These are phyloP conservation scores for Euphorbia celastroides DNA, from an alignment of 441 rosid species.

Conservation along the genomic window DNA sequence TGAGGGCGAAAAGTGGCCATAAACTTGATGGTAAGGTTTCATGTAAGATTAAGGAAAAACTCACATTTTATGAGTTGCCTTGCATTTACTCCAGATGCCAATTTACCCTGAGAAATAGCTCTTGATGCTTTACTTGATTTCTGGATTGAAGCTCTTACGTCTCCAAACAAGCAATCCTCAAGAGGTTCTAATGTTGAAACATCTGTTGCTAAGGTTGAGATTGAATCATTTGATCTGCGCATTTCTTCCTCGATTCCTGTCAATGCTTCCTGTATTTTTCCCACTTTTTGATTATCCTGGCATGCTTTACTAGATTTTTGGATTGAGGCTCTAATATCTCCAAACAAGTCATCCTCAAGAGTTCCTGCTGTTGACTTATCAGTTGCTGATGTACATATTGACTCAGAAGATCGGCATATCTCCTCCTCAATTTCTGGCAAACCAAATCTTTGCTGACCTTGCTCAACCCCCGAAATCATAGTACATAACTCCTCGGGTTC, in stretches of 20 bases:
- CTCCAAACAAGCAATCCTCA: constrained; percentile 58
- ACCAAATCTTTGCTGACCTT: constrained; percentile 29
- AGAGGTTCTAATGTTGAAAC: constrained; percentile 41
- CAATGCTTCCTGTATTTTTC: constrained; percentile 38
- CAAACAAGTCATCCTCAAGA: constrained; percentile 53
- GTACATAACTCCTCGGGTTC: constrained; percentile 81
- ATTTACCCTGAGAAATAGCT: constrained; percentile 27
- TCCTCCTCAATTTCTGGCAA: constrained; percentile 75
- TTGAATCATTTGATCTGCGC: constrained; percentile 63
- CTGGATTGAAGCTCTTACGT: constrained; percentile 77
- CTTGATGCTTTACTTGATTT: constrained; percentile 42
- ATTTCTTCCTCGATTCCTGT: constrained; percentile 70
- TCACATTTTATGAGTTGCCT: constrained; percentile 38
- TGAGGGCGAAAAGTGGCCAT: not conserved
- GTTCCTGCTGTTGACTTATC: constrained; percentile 49
- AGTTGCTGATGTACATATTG: constrained; percentile 63
- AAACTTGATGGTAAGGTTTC: not conserved
- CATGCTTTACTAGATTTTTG: constrained; percentile 51
- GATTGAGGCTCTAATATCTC: constrained; percentile 75
- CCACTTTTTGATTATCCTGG: constrained; percentile 37
- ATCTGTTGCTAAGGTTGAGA: constrained; percentile 71
- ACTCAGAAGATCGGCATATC: constrained; percentile 63
- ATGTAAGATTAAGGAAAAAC: constrained; percentile 15
- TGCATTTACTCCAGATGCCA: constrained; percentile 25
- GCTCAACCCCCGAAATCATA: constrained; percentile 57